Conservation (phyloP, 202 grass and related monocot species). For the Bolboschoenoplectus hybrid region DNA sequence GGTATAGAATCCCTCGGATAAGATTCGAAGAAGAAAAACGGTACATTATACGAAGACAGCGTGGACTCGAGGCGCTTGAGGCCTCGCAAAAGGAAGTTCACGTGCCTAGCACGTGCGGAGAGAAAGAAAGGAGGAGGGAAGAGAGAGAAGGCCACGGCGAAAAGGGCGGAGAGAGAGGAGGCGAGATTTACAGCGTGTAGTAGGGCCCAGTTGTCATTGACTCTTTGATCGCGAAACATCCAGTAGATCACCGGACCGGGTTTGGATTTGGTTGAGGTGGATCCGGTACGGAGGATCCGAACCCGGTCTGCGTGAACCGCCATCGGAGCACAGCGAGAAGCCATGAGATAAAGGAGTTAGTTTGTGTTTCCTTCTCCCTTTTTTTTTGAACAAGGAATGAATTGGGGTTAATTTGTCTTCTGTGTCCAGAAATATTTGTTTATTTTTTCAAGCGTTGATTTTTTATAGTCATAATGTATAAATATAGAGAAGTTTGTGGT, state of each 20-base stretch:
- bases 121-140: constrained; percentile 68
- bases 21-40: constrained; percentile 67
- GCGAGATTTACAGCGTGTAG: constrained; percentile 76
- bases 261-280: background rate
- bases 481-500: background rate
- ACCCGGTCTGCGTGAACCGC: constrained; percentile 58
- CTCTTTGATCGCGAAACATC: constrained; percentile 94
- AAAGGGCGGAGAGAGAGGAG: constrained; percentile 44
- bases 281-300: constrained; percentile 53
- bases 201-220: constrained; percentile 89
- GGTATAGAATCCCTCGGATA: constrained; percentile 54
- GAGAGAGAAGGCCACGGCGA: constrained; percentile 73
- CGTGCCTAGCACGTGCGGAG: constrained; percentile 59
- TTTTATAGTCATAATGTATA: background rate
- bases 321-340: constrained; percentile 25
- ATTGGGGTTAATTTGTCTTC: background rate
- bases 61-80: constrained; percentile 51
- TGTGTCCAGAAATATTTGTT: background rate
- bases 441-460: background rate
- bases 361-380: background rate
- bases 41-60: constrained; percentile 47
- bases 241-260: constrained; percentile 84
- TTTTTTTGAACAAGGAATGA: constrained; percentile 17
- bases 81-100: constrained; percentile 72
- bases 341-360: background rate